Evolutionary conservation across 257 asterid genomes (phyloP).

Genomic region (Jacaranda mimosifolia): DNA sequence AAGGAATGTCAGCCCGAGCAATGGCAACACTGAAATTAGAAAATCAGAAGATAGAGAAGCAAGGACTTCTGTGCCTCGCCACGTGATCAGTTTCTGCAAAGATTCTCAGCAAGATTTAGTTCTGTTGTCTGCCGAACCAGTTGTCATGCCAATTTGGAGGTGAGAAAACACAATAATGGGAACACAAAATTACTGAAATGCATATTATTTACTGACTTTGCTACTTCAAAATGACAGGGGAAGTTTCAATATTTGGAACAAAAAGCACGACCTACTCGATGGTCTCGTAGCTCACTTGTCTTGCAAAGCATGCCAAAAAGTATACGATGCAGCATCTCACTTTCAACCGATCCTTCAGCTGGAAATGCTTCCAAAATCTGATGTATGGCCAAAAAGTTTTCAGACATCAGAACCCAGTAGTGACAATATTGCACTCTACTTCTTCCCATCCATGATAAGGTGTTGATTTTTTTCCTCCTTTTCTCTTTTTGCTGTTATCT

Average conservation of each 20-base stretch:
- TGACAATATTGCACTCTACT: constrained; percentile 76
- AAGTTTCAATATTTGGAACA: constrained; percentile 53
- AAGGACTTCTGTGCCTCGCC: neutral
- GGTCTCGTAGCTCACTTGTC: constrained; percentile 71
- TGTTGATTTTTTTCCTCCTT: constrained; percentile 9
- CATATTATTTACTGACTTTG: constrained; percentile 3
- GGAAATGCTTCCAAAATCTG: constrained; percentile 68
- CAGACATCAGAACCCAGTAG: constrained; percentile 51
- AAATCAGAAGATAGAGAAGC: constrained; percentile 21
- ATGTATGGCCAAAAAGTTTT: constrained; percentile 82
- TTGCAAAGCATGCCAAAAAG: constrained; percentile 59
- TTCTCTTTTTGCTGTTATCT: neutral
- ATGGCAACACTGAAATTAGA: neutral
- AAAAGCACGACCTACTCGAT: constrained; percentile 43
- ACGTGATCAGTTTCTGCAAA: neutral
- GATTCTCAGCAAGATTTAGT: constrained; percentile 34
- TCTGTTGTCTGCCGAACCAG: constrained; percentile 50
- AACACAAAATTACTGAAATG: neutral
- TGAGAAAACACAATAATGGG: constrained; percentile 41
- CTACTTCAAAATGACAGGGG: constrained; percentile 58
- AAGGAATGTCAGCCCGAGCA: constrained; percentile 10
- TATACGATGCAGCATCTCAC: constrained; percentile 49
- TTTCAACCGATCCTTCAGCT: constrained; percentile 60
- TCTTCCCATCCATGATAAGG: constrained; percentile 71
- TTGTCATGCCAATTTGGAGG: constrained; percentile 71